These are phyloP conservation scores for Talaromyces sp. DNA, from an alignment of 2,329 filamentous ascomycete species.

Conservation along the genomic window DNA sequence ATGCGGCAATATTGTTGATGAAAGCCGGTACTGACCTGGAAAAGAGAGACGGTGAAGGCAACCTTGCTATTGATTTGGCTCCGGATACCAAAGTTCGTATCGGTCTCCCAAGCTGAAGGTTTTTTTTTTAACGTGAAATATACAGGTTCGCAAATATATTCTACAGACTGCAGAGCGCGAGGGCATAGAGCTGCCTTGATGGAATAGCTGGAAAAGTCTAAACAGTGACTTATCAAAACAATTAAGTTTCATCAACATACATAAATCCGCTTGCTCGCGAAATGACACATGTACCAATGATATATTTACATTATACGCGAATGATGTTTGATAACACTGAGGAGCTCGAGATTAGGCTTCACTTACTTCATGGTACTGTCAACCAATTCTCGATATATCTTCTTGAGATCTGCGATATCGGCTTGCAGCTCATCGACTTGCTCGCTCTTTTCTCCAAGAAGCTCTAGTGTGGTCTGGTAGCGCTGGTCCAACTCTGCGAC, in stretches of 20 bases:
- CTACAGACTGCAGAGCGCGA: slow-evolving; percentile 75
- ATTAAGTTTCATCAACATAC: slow-evolving; percentile 10
- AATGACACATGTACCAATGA: slow-evolving; percentile 13
- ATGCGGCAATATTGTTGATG: slow-evolving; percentile 76
- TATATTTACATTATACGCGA: slow-evolving; percentile 20
- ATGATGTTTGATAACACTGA: not conserved
- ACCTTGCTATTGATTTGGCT: slow-evolving; percentile 71
- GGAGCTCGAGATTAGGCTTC: not conserved
- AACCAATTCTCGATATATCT: slow-evolving; percentile 90
- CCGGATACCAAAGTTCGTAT: slow-evolving; percentile 73
- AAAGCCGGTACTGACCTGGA: slow-evolving; percentile 80
- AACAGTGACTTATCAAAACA: slow-evolving; percentile 1
- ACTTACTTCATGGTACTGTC: slow-evolving; percentile 71
- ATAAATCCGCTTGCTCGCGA: slow-evolving; percentile 7
- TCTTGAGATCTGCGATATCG: slow-evolving; percentile 90
- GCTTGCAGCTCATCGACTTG: slow-evolving; percentile 82
- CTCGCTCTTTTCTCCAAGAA: slow-evolving; percentile 97
- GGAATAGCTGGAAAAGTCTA: slow-evolving; percentile 17
- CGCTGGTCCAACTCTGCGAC: slow-evolving; percentile 66
- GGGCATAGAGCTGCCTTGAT: slow-evolving; percentile 63
- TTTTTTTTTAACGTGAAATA: not conserved
- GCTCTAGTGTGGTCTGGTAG: slow-evolving; percentile 87
- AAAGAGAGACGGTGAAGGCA: slow-evolving; percentile 69
- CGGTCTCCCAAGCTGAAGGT: not conserved
- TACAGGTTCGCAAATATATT: slow-evolving; percentile 70